Evolutionary conservation across 1,139 yeast genomes (phyloP), one percentile per base, ranked within the genome.

Genomic region (Ogataea hybrid): DNA sequence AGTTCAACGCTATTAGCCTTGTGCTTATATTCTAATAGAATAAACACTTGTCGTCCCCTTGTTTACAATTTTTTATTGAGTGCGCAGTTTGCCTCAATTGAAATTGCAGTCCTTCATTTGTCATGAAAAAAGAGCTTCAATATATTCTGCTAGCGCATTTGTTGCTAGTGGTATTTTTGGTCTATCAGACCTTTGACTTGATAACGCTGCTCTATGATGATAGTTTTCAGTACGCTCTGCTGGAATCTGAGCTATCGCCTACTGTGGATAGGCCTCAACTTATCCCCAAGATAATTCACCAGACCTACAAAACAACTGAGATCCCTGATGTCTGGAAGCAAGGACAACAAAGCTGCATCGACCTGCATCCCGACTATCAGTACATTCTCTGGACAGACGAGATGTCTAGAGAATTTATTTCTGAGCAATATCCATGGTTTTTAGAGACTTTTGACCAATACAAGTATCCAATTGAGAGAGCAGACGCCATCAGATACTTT

Each of bases 311-410:
- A 63, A 83, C 85, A 21, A 75, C 68, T 16, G 75, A 79, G 20
- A 77, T 89, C 21, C 97, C 97, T 2, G 87, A 79, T 35, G 70
- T 77, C 43, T 89, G 97, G 97, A 67, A 68, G 52, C 74, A 74
- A 2, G 89, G 95, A 18, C 96, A 86, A 60, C 74, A 79, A 57
- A 77, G 78, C 17, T 87, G 96, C 62, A 73, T 78, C 39, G 84
- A 82, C 49, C 65, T 83, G 46, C 95, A 90, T 62, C 92, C 92
- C 2, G 96, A 88, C 62, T 89, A 86, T 64, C 79, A 86, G 62
- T 88, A 88, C 65, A 84, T 84, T 37, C 63, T 86, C 35, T 89
- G 97, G 97, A 89, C 97, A 7, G 97, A 90, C 62, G 83, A 77
- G 40, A 80, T 75, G 81, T 78, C 95, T 15, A 71, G 88, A 43